Evolutionary conservation across 2,329 filamentous ascomycete genomes (phyloP).

Genomic region (Colletotrichum plurivorum): DNA sequence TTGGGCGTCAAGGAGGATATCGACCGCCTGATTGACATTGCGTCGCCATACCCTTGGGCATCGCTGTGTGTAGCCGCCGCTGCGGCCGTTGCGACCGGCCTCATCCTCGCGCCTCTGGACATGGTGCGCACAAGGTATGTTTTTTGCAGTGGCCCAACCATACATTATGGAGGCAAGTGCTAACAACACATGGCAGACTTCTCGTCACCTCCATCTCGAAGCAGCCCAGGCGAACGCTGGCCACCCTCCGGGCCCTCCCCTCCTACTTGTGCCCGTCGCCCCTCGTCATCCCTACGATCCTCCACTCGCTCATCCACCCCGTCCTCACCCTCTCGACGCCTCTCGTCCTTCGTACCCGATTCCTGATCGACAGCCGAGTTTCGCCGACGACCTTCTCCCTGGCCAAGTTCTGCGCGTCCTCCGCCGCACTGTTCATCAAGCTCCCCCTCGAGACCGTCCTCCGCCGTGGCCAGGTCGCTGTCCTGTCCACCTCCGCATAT

Average conservation of each 20-base stretch:
- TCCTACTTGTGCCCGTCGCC: conserved; percentile 80
- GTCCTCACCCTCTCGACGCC: conserved; percentile 87
- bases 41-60: conserved; percentile 85
- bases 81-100: conserved; percentile 78
- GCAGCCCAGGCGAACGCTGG: conserved; percentile 82
- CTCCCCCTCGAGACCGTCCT: conserved; percentile 94
- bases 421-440: conserved; percentile 85
- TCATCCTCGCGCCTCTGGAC: conserved; percentile 89
- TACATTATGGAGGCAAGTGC: not conserved
- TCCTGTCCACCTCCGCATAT: conserved; percentile 71
- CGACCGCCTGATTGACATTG: conserved; percentile 80
- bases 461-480: conserved; percentile 86
- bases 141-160: not conserved
- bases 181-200: conserved; percentile 66
- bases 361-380: conserved; percentile 85
- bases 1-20: conserved; percentile 81
- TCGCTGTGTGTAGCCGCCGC: conserved; percentile 81
- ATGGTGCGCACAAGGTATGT: conserved; percentile 83
- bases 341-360: conserved; percentile 86
- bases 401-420: conserved; percentile 84
- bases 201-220: conserved; percentile 86
- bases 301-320: conserved; percentile 88
- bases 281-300: conserved; percentile 85
- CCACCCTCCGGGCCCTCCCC: conserved; percentile 83
- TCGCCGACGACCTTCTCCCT: conserved; percentile 88